Evolutionary conservation across 768 basidiomycete genomes (phyloP).

Genomic region (Nidula microcarpa): DNA sequence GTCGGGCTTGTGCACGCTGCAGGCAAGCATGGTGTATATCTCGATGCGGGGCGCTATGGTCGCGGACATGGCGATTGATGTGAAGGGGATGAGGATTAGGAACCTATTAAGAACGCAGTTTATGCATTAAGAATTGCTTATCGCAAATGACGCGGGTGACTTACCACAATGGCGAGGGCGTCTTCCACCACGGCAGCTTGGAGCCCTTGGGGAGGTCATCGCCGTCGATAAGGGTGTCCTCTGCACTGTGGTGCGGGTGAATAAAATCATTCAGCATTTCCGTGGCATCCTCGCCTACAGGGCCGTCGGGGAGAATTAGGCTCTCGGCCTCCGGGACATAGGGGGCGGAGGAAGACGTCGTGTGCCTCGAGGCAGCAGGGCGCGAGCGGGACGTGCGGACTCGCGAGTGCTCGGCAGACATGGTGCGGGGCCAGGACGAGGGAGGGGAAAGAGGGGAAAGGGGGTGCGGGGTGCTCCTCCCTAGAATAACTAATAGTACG

Average conservation of each 20-base stretch:
- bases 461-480: too few relatives aligned
- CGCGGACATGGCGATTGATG: constrained; percentile 50
- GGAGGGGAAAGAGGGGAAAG: background rate
- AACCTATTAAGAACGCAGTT: constrained; percentile 42
- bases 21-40: constrained; percentile 71
- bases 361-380: constrained; percentile 8
- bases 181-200: constrained; percentile 68
- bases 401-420: background rate
- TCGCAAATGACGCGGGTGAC: background rate
- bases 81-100: constrained; percentile 47
- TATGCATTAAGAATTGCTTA: background rate
- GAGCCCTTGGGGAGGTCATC: constrained; percentile 18
- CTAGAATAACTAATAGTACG: too few relatives aligned
- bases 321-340: constrained; percentile 28
- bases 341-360: constrained; percentile 11
- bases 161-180: constrained; percentile 72
- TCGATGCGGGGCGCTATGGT: constrained; percentile 71
- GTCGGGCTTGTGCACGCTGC: constrained; percentile 62
- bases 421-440: background rate
- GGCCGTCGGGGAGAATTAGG: constrained; percentile 40
- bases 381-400: constrained; percentile 9
- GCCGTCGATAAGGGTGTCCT: constrained; percentile 18
- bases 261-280: constrained; percentile 46
- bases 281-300: constrained; percentile 39
- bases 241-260: constrained; percentile 31